These are phyloP conservation scores for Tephrocybe sp. DNA, from an alignment of 768 basidiomycete genomes.

Conservation along the genomic window DNA sequence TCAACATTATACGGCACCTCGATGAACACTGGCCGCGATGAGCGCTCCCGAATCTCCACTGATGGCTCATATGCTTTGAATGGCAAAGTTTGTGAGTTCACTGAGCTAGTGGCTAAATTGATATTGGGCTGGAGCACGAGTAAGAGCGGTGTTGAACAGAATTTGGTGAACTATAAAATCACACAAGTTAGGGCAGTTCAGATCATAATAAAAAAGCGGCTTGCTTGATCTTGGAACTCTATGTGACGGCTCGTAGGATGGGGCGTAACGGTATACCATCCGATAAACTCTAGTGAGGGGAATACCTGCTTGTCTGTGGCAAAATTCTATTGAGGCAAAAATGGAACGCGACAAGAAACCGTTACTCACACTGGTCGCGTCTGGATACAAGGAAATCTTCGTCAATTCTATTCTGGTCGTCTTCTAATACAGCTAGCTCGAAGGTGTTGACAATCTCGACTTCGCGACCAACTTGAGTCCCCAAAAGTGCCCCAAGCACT, in stretches of 20 bases:
- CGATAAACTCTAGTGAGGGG: conserved; percentile 94
- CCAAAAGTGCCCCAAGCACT: conserved; percentile 94
- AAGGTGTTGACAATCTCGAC: conserved; percentile 98
- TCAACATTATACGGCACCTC: conserved; percentile 88
- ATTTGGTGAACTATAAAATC: conserved; percentile 66
- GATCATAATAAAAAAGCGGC: conserved; percentile 5
- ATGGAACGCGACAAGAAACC: neutral
- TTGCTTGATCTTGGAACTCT: conserved; percentile 82
- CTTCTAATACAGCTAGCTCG: conserved; percentile 72
- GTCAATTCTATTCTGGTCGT: conserved; percentile 63
- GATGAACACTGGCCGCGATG: conserved; percentile 76
- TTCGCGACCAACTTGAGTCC: conserved; percentile 91
- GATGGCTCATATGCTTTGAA: conserved; percentile 93
- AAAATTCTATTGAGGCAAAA: conserved; percentile 7
- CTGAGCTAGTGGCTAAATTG: conserved; percentile 14
- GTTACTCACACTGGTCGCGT: conserved; percentile 75
- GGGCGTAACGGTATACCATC: conserved; percentile 94
- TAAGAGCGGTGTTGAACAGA: conserved; percentile 88
- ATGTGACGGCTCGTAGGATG: conserved; percentile 75
- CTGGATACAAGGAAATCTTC: conserved; percentile 80
- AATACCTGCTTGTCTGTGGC: conserved; percentile 93
- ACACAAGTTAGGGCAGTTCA: neutral
- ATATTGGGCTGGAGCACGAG: conserved; percentile 49
- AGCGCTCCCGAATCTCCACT: conserved; percentile 79
- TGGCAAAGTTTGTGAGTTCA: conserved; percentile 77